Evolutionary conservation across 1,284 basidiomycete genomes (phyloP), one percentile per base, ranked within the genome.

Genomic region (Rhodotorula sp.): DNA sequence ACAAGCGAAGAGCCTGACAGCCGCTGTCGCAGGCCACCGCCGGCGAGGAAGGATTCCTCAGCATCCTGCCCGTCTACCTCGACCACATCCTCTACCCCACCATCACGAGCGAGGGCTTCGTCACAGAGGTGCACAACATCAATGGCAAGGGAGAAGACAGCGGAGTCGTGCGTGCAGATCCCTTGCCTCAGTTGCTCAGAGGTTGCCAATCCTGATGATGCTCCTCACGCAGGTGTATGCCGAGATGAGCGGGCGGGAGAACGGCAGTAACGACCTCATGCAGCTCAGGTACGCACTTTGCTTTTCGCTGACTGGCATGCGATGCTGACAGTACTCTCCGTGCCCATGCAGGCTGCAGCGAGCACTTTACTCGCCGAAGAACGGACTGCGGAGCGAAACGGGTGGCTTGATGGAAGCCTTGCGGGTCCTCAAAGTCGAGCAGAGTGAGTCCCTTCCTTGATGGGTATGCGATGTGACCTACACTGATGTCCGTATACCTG

Each of bases 31-130:
- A 60, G 58, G 91, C 92, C n/a, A 99, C 96, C 4, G 97, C 97
- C 23, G 97, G 97, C 70, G 90, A 91, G 71, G 92, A 97, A 79
- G 97, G 97, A 3, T 98, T 99, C 81, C 84, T 99, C 56, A 91
- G 95, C 78, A 87, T 99, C 72, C 85, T 99, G 29, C 96, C 71
- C 1, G 90, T 99, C 75, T 99, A 94, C 81, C 85, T 99, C 56
- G 97, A 99, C 82, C 97, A 99, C 81, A 92, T 99, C 74, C 87
- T 99, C 62, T 96, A 97, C 82, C 95, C 97, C 6, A 98, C 95
- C 0, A 88, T 99, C 72, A 95, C 93, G 12, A 87, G 93, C 73
- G 88, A 91, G 65, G 92, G 93, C 59, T 98, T 93, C 78, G 86
- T 91, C 20, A 99, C 97, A 18, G 96, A 99, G 84, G 91, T 91